Conservation (phyloP, 371 early-diverging fungal genomes). For the Mucor circinelloides region DNA sequence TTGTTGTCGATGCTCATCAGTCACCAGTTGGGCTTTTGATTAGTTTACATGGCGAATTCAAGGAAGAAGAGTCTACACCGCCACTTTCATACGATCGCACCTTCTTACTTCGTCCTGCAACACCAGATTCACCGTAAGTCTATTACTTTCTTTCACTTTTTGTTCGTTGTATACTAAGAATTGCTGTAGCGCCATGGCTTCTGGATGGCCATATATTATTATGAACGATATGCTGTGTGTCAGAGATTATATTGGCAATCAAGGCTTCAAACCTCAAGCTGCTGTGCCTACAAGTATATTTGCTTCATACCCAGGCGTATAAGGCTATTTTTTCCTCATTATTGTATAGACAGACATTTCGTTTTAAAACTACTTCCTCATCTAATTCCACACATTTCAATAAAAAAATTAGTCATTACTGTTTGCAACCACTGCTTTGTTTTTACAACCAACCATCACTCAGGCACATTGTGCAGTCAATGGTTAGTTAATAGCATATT, state of each 20-base stretch:
- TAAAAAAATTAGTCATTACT: no score
- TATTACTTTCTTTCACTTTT: neutral
- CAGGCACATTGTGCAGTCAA: no score
- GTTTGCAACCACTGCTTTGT: no score
- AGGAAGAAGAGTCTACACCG: constrained; percentile 36
- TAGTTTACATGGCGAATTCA: constrained; percentile 60
- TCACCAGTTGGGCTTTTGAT: constrained; percentile 34
- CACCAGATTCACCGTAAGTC: constrained; percentile 53
- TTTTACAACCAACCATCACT: no score
- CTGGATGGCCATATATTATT: constrained; percentile 57
- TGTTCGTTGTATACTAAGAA: neutral
- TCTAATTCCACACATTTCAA: neutral
- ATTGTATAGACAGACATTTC: neutral
- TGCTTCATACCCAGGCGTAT: constrained; percentile 15
- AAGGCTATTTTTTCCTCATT: neutral
- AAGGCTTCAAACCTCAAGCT: constrained; percentile 35
- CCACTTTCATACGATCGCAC: constrained; percentile 57
- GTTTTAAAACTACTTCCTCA: neutral
- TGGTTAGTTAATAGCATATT: no score
- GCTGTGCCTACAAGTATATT: constrained; percentile 20
- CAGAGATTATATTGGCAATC: constrained; percentile 46
- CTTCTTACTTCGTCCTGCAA: constrained; percentile 55
- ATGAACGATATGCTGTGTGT: constrained; percentile 58
- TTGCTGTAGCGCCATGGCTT: constrained; percentile 35
- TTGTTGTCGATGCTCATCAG: constrained; percentile 60